A percentile compares a stretch with the other conserved stretches of the same genome.
Conservation (phyloP, 75 land plant species). For the Ceratopteris richardii region DNA sequence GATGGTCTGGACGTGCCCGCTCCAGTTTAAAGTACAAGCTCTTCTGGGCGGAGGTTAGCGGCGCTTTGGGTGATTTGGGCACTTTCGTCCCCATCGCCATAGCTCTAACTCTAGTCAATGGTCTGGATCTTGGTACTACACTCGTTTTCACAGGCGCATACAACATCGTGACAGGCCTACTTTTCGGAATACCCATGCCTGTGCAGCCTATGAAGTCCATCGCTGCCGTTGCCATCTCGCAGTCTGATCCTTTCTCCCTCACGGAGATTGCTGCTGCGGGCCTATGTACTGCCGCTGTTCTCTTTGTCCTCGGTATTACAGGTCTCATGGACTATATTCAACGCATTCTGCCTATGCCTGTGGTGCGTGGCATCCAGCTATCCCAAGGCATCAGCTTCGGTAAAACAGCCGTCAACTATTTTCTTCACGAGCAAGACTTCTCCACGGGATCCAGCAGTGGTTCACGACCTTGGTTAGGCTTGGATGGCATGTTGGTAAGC, state of each 20-base stretch:
- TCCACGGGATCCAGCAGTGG: slow-evolving; percentile 26
- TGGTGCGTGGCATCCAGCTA: slow-evolving; percentile 88
- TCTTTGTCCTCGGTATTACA: slow-evolving; percentile 27
- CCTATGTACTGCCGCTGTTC: slow-evolving; percentile 1
- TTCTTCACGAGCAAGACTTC: slow-evolving; percentile 57
- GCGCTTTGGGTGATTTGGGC: slow-evolving; percentile 30
- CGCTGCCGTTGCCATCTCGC: slow-evolving; percentile 18
- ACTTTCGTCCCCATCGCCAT: slow-evolving; percentile 32
- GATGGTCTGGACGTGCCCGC: too few species aligned
- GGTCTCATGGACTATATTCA: slow-evolving; percentile 67
- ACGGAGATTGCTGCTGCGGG: slow-evolving; percentile 16
- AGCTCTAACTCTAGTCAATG: slow-evolving; percentile 32
- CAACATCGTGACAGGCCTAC: slow-evolving; percentile 64
- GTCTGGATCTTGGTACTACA: slow-evolving; percentile 44
- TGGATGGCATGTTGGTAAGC: slow-evolving; percentile 69
- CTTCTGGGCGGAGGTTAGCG: slow-evolving; percentile 17
- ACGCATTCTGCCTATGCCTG: slow-evolving; percentile 64
- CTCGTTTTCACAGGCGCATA: slow-evolving; percentile 63
- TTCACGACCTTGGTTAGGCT: slow-evolving; percentile 60
- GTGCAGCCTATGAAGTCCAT: slow-evolving; percentile 56
- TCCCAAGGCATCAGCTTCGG: slow-evolving; percentile 77
- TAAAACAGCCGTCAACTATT: slow-evolving; percentile 69
- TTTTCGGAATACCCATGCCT: slow-evolving; percentile 78
- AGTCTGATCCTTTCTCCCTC: slow-evolving; percentile 9
- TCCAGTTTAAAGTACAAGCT: slow-evolving; percentile 4